phyloP scores from a whole-genome alignment of 192 early-diverging fungal genomes.

The Coemansia sp. region DNA sequence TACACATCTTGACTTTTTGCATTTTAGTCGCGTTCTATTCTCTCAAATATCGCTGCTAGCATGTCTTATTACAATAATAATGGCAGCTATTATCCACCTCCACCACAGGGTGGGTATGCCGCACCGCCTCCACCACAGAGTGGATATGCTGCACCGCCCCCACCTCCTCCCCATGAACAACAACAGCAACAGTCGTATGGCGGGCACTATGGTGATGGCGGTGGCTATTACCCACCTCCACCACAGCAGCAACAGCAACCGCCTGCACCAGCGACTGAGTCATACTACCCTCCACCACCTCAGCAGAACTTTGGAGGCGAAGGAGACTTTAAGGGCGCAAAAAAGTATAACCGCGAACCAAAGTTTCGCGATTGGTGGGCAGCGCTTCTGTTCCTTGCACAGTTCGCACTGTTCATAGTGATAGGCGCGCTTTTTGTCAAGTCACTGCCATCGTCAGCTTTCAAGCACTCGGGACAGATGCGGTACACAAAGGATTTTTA shows the following conservation, averaged over 20 bases:
- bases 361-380: slow-evolving; percentile 57
- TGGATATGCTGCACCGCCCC: slow-evolving; percentile 5
- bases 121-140: slow-evolving; percentile 7
- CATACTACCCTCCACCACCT: slow-evolving; percentile 2
- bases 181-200: slow-evolving; percentile 12
- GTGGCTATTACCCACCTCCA: slow-evolving; percentile 11
- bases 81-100: slow-evolving; percentile 23
- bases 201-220: slow-evolving; percentile 9
- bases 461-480: slow-evolving; percentile 34
- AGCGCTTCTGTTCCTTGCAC: slow-evolving; percentile 42
- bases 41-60: too few relatives aligned
- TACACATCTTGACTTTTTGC: slow-evolving; percentile 1
- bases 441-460: slow-evolving; percentile 43
- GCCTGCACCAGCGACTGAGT: slow-evolving; percentile 15
- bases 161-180: slow-evolving; percentile 5
- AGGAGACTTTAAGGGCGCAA: slow-evolving; percentile 38
- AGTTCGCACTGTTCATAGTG: slow-evolving; percentile 51
- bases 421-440: slow-evolving; percentile 45
- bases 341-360: slow-evolving; percentile 51
- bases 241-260: slow-evolving; percentile 22
- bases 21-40: background rate
- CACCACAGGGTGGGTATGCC: slow-evolving; percentile 16
- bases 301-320: slow-evolving; percentile 15
- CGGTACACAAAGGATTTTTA: slow-evolving; percentile 42
- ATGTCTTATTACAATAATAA: slow-evolving; percentile 34